These are phyloP conservation scores for Bipolaris sorokiniana DNA, from an alignment of 2,329 filamentous ascomycete genomes.

Conservation along the genomic window DNA sequence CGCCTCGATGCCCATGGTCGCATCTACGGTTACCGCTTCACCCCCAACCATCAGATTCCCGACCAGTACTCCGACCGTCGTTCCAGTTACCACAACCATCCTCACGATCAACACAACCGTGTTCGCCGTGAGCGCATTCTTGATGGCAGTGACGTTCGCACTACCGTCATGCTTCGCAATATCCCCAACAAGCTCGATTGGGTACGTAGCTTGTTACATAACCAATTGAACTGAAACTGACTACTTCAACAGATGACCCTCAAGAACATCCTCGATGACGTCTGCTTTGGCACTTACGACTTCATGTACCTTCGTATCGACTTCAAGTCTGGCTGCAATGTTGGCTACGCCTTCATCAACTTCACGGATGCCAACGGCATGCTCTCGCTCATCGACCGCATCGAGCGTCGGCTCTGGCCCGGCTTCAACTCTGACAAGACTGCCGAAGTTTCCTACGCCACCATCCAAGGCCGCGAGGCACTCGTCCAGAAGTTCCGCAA, in stretches of 20 bases:
- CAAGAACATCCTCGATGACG: slow-evolving; percentile 79
- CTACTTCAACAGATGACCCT: slow-evolving; percentile 52
- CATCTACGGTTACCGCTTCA: slow-evolving; percentile 26
- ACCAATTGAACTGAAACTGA: slow-evolving; percentile 18
- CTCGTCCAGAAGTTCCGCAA: slow-evolving; percentile 96
- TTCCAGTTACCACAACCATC: slow-evolving; percentile 19
- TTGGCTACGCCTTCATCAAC: slow-evolving; percentile 97
- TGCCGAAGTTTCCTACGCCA: slow-evolving; percentile 94
- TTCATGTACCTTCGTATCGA: slow-evolving; percentile 93
- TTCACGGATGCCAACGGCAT: slow-evolving; percentile 70
- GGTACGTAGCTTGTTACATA: slow-evolving; percentile 39
- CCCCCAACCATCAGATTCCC: background rate
- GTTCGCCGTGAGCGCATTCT: slow-evolving; percentile 49
- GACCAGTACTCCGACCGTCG: slow-evolving; percentile 1
- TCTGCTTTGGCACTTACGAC: slow-evolving; percentile 82
- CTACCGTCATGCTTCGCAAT: slow-evolving; percentile 86
- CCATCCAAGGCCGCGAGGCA: slow-evolving; percentile 90
- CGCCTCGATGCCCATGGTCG: slow-evolving; percentile 32
- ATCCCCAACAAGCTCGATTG: slow-evolving; percentile 88
- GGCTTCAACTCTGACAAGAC: slow-evolving; percentile 84
- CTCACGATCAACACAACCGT: slow-evolving; percentile 46
- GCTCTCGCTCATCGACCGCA: slow-evolving; percentile 36
- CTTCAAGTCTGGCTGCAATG: slow-evolving; percentile 62
- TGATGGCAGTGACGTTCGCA: slow-evolving; percentile 57
- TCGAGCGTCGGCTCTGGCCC: slow-evolving; percentile 62